Evolutionary conservation across 148 eudicot genomes (phyloP).

Genomic region (Dysphania ambrosioides): DNA sequence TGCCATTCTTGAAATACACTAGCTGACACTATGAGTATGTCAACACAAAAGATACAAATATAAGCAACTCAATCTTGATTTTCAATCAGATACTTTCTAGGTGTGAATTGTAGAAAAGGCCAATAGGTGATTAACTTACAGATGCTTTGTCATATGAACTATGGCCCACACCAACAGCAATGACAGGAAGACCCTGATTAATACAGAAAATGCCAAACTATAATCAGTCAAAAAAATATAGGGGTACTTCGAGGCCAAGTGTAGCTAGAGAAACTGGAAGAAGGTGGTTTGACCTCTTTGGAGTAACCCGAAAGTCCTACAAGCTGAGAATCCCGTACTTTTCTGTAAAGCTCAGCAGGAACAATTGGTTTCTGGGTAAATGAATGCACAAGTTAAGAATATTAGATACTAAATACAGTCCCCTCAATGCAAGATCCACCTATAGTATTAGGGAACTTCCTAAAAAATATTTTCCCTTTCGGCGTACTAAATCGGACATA

Average conservation of each 20-base stretch:
- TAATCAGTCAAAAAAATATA: neutral
- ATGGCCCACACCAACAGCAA: conserved; percentile 87
- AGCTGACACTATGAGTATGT: neutral
- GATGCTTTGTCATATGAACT: conserved; percentile 95
- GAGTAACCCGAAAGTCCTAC: conserved; percentile 88
- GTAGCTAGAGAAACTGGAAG: neutral
- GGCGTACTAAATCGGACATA: neutral
- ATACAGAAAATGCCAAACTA: neutral
- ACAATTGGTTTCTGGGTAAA: conserved; percentile 79
- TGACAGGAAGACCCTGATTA: conserved; percentile 81
- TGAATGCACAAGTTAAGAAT: conserved; percentile 13
- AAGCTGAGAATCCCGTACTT: conserved; percentile 83
- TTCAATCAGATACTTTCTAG: neutral
- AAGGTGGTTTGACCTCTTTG: conserved; percentile 52
- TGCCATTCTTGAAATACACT: neutral
- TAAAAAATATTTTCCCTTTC: neutral
- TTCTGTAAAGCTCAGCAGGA: conserved; percentile 71
- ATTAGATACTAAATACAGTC: neutral
- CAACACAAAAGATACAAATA: neutral
- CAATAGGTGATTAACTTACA: conserved; percentile 44
- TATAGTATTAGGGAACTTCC: neutral
- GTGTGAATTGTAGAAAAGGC: neutral
- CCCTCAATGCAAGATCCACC: neutral
- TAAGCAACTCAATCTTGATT: neutral
- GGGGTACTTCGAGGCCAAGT: neutral